phyloP scores from a whole-genome alignment of 331 rosid species.

The Spiraea crenata region DNA sequence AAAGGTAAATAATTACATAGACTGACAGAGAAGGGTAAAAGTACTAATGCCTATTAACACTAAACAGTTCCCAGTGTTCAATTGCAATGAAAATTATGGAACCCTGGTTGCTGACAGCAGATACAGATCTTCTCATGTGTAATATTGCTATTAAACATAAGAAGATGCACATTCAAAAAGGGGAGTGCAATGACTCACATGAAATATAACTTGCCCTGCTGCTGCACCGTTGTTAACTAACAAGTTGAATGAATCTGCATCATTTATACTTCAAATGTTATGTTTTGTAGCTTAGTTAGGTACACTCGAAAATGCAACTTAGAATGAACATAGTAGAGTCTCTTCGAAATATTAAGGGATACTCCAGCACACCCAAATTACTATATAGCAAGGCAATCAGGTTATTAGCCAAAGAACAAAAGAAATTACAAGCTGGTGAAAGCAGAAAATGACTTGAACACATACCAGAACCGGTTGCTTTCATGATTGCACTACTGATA shows the following conservation, averaged over 20 bases:
- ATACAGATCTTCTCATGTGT: background rate
- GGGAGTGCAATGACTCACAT: slow-evolving; percentile 50
- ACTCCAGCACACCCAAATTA: background rate
- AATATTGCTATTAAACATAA: background rate
- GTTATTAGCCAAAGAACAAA: slow-evolving; percentile 1
- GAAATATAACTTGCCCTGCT: slow-evolving; percentile 96
- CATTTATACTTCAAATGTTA: background rate
- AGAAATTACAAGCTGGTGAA: slow-evolving; percentile 5
- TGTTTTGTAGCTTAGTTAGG: background rate
- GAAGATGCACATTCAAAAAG: background rate
- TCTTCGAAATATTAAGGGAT: background rate
- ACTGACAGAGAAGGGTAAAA: background rate
- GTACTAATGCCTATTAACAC: background rate
- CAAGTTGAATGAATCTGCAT: slow-evolving; percentile 88
- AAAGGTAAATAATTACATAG: background rate
- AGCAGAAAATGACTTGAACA: slow-evolving; percentile 11
- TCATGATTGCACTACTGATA: slow-evolving; percentile 85
- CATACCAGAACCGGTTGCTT: slow-evolving; percentile 81
- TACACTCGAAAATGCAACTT: background rate
- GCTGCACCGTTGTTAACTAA: slow-evolving; percentile 81
- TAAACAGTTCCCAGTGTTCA: background rate
- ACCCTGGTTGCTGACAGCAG: background rate
- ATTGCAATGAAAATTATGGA: background rate
- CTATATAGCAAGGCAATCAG: background rate
- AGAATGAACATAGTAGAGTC: background rate